phyloP scores from a whole-genome alignment of 192 early-diverging fungal species.

The Backusella macrospora region DNA sequence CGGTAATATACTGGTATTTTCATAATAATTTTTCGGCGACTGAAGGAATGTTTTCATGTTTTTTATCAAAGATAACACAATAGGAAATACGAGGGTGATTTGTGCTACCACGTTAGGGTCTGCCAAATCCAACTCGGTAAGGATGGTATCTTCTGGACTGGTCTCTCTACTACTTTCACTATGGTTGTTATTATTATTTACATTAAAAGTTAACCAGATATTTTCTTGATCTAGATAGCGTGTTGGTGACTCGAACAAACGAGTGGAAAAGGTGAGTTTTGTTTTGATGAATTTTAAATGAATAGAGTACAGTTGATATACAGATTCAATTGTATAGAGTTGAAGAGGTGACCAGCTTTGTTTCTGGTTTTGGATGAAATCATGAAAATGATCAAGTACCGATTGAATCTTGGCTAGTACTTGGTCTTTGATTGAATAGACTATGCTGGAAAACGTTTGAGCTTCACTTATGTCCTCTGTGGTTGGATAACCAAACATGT shows the following conservation, averaged over 20 bases:
- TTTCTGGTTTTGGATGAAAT: not conserved
- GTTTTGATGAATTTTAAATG: slow-evolving; percentile 15
- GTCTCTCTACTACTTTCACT: not conserved
- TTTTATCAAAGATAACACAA: not conserved
- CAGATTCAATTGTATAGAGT: slow-evolving; percentile 6
- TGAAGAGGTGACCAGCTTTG: slow-evolving; percentile 1
- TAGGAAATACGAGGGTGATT: not conserved
- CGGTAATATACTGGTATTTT: not conserved
- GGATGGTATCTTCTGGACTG: not conserved
- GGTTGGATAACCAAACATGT: slow-evolving; percentile 10
- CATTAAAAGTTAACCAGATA: not conserved
- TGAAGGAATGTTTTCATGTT: not conserved
- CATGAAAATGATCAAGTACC: not conserved
- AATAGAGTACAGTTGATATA: slow-evolving; percentile 11
- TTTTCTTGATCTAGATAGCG: slow-evolving; percentile 1
- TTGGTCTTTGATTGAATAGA: slow-evolving; percentile 1
- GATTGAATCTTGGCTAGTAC: not conserved
- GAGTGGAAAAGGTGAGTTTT: not conserved
- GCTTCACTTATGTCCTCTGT: not conserved
- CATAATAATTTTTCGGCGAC: not conserved
- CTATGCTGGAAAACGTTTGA: not conserved
- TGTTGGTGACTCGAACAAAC: slow-evolving; percentile 1
- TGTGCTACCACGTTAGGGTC: not conserved
- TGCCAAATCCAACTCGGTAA: not conserved
- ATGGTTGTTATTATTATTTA: not conserved